phyloP scores from a whole-genome alignment of 2,329 filamentous ascomycete genomes.

The Lecanicillium sp. region DNA sequence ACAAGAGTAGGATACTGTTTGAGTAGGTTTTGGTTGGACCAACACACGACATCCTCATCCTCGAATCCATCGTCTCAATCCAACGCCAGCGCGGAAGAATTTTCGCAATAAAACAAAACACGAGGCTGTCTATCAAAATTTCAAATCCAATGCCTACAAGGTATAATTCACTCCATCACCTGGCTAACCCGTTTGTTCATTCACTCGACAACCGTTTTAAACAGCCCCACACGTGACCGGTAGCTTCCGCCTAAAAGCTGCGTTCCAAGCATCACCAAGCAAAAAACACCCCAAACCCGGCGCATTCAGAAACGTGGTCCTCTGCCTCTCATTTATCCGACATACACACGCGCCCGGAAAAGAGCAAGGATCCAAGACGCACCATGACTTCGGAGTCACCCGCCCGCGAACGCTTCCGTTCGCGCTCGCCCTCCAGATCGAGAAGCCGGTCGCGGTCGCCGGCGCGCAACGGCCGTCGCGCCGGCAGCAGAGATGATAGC shows the following conservation, averaged over 20 bases:
- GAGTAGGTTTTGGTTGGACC: too few relatives aligned
- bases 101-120: too few relatives aligned
- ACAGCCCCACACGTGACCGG: constrained; percentile 11
- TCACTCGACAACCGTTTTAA: not conserved
- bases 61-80: too few relatives aligned
- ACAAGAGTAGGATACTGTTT: too few relatives aligned
- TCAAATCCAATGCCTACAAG: too few relatives aligned
- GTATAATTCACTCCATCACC: too few relatives aligned
- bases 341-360: too few relatives aligned
- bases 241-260: constrained; percentile 8
- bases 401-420: constrained; percentile 23
- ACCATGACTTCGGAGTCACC: constrained; percentile 17
- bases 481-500: not conserved
- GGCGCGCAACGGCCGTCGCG: constrained; percentile 1
- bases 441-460: too few relatives aligned
- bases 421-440: constrained; percentile 1
- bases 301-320: not conserved
- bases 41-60: too few relatives aligned
- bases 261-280: constrained; percentile 1
- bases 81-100: too few relatives aligned
- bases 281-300: not conserved
- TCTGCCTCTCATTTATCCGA: too few relatives aligned
- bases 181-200: constrained; percentile 6
- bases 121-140: too few relatives aligned
- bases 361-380: not conserved